Evolutionary conservation across 345 rosid genomes (phyloP), one percentile per base, ranked within the genome.

Genomic region (Linum tenue): DNA sequence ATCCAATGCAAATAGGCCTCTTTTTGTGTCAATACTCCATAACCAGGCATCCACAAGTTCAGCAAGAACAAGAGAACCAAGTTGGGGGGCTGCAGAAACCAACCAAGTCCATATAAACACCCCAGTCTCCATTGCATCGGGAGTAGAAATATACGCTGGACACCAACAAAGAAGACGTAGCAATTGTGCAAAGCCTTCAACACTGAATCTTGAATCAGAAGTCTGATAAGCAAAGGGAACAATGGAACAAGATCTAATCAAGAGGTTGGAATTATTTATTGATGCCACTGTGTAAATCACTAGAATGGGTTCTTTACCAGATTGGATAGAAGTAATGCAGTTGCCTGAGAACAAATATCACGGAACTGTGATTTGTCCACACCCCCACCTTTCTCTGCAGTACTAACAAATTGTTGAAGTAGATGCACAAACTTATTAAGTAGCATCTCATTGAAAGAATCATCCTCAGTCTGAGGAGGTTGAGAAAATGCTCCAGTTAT

Each of bases 31-130:
- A 69, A 95, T 89, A 79, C 97, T 95, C 99, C 99, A 95, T 70
- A 91, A 76, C 99, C 99, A 95, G 62, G 99, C 99, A 89, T 90
- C 99, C 72, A 95, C 97, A 70, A 95, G 97, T 79, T 95, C 97
- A 3, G 95, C 95, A 76, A 95, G 94, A 76, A 95, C 87, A 67
- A 95, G 85, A 69, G 96, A 87, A 39, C 91, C 99, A 64, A 89
- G 77, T 76, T 86, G 89, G 8, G 99, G 96, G 72, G 99, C 96
- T 67, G 97, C 91, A 69, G 99, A 88, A 76, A 95, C 97, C 78
- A 95, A 75, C 99, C 99, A 95, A 64, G 97, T 89, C 99, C 99
- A 95, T 67, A 89, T 82, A 72, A 91, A 95, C 76, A 91, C 87
- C 59, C 99, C 97, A 59, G 96, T 89, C 74, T 91, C 99, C 97